phyloP scores from a whole-genome alignment of 169 alveolate genomes.

The Plasmodium cynomolgi region DNA sequence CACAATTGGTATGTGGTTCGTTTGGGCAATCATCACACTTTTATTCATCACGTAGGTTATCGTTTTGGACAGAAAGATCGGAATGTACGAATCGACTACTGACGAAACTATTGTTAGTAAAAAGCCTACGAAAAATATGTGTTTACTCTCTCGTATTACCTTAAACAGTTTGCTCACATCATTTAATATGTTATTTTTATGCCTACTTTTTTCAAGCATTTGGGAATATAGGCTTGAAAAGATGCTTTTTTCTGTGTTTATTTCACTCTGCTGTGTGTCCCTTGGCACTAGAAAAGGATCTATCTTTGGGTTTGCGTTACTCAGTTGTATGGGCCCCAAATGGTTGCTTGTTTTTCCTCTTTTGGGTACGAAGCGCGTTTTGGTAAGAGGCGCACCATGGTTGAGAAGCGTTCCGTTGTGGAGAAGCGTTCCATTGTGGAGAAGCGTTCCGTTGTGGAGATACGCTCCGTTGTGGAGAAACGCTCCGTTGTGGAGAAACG shows the following conservation, averaged over 20 bases:
- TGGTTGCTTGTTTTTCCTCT: not conserved
- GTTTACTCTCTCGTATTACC: conserved; percentile 35
- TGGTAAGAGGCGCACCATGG: not conserved
- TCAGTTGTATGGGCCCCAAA: not conserved
- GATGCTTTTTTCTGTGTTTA: not conserved
- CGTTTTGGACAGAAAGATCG: conserved; percentile 58
- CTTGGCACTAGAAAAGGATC: not conserved
- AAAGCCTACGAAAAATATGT: conserved; percentile 36
- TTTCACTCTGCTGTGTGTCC: not conserved
- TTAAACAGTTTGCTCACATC: conserved; percentile 42
- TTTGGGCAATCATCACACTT: not conserved
- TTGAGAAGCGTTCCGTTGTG: not conserved
- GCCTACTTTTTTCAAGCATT: conserved; percentile 15
- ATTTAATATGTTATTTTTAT: conserved; percentile 24
- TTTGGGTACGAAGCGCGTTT: not conserved
- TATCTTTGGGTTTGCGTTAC: not conserved
- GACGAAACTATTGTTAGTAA: conserved; percentile 50
- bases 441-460: not conserved
- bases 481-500: not conserved
- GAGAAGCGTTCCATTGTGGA: not conserved
- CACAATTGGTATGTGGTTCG: not conserved
- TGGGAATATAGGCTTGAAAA: conserved; percentile 22
- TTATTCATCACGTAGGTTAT: conserved; percentile 41
- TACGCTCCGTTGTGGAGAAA: not conserved
- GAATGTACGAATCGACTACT: conserved; percentile 65